Evolutionary conservation across 345 rosid species (phyloP), one percentile per base, ranked within the genome.

Genomic region (Eucalyptus virginea): DNA sequence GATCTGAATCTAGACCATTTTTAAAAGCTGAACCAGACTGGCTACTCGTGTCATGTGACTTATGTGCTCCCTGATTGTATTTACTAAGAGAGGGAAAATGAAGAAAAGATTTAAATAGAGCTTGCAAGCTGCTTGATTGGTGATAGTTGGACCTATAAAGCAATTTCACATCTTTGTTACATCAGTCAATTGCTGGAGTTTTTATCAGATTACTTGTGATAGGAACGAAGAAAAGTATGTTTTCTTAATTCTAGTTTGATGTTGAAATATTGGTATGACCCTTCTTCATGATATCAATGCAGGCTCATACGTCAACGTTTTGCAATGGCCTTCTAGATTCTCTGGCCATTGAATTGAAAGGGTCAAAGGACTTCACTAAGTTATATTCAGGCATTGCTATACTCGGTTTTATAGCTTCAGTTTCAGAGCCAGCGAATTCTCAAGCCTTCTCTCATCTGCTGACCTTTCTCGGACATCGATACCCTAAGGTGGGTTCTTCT

Each of bases 381-480:
- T 88, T 98, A 88, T 88, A 95, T 37, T 91, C 96, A 51, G 97
- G 99, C 50, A 94, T 97, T 87, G 93, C 95, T 60, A 92, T 96
- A 90, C 98, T 98, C 60, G 98, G 98, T 87, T 96, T 93, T 88
- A 93, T 98, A 45, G 93, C 96, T 88, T 95, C 98, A 62, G 89
- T 93, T 91, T 89, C 92, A 51, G 96, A 94, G 28, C 89, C 96
- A 72, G 91, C 93, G 69, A 95, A 93, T 86, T 81, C 87, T 81
- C 93, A 90, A 42, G 98, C 99, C 21, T 94, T 97, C 89, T 88
- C 94, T 89, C 94, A 95, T 54, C 96, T 98, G 90, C 92, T 96
- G 30, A 88, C 93, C 88, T 93, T 96, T 90, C 98, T 97, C 11
- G 92, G 92, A 89, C 97, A 97, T 92, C 95, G 96, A 86, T 98